Evolutionary conservation across 2,329 filamentous ascomycete genomes (phyloP).

Genomic region (Sordariomycetes sp.): DNA sequence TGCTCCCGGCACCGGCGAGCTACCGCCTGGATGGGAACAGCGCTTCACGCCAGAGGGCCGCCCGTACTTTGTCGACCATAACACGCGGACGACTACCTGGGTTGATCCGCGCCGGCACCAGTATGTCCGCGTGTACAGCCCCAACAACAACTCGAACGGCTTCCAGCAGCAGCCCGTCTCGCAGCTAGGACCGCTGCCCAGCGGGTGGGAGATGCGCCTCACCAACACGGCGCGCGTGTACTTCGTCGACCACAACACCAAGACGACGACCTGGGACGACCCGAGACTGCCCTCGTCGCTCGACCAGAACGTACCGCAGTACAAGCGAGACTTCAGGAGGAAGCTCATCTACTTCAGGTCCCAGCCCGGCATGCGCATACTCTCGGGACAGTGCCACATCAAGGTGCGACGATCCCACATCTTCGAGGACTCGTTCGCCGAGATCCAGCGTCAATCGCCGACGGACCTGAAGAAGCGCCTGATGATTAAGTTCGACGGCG

Average conservation of each 20-base stretch:
- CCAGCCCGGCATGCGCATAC: slow-evolving; percentile 88
- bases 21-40: slow-evolving; percentile 94
- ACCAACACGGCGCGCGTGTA: slow-evolving; percentile 97
- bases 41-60: slow-evolving; percentile 90
- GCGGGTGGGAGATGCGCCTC: slow-evolving; percentile 98
- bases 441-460: slow-evolving; percentile 93
- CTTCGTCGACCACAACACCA: slow-evolving; percentile 99
- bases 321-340: slow-evolving; percentile 96
- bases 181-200: slow-evolving; percentile 86
- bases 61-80: slow-evolving; percentile 96
- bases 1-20: slow-evolving; percentile 85
- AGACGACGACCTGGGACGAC: slow-evolving; percentile 99
- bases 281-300: slow-evolving; percentile 88
- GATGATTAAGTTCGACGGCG: slow-evolving; percentile 99
- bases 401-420: slow-evolving; percentile 95
- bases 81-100: slow-evolving; percentile 96
- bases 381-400: slow-evolving; percentile 94
- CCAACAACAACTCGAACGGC: slow-evolving; percentile 74
- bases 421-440: slow-evolving; percentile 96
- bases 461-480: slow-evolving; percentile 94
- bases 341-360: slow-evolving; percentile 99
- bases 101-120: slow-evolving; percentile 95
- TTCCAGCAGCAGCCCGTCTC: slow-evolving; percentile 95
- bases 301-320: slow-evolving; percentile 97
- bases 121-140: slow-evolving; percentile 94